These are phyloP conservation scores for Persicaria maculosa DNA, from an alignment of 148 eudicot genomes.

Conservation along the genomic window DNA sequence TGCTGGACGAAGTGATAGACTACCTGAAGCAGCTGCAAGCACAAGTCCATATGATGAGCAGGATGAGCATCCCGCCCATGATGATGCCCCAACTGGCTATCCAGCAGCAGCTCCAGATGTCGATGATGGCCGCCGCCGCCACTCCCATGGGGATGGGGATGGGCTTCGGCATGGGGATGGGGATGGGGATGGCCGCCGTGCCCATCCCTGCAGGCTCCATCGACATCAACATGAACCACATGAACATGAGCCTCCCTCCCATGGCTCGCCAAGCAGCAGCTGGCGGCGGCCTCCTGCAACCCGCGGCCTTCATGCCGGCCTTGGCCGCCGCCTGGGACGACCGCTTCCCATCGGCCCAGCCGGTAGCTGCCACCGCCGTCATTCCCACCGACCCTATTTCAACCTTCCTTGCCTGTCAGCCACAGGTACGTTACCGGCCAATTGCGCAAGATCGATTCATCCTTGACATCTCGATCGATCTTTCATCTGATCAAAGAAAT, in stretches of 20 bases:
- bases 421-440: neutral
- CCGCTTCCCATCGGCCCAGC: slow-evolving; percentile 22
- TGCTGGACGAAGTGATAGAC: slow-evolving; percentile 89
- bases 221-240: neutral
- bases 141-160: slow-evolving; percentile 36
- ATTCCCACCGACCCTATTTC: slow-evolving; percentile 3
- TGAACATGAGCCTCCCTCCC: slow-evolving; percentile 14
- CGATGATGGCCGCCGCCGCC: slow-evolving; percentile 60
- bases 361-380: slow-evolving; percentile 11
- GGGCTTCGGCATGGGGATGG: slow-evolving; percentile 21
- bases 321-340: slow-evolving; percentile 39
- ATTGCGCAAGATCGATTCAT: neutral
- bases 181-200: slow-evolving; percentile 58
- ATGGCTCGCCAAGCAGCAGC: slow-evolving; percentile 24
- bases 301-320: slow-evolving; percentile 31
- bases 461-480: neutral
- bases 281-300: slow-evolving; percentile 27
- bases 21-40: slow-evolving; percentile 75
- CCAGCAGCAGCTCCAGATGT: slow-evolving; percentile 62
- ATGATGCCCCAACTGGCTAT: slow-evolving; percentile 60
- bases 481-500: neutral
- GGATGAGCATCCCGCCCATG: slow-evolving; percentile 57
- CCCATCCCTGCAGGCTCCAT: slow-evolving; percentile 20
- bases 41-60: slow-evolving; percentile 58
- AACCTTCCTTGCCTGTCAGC: slow-evolving; percentile 3